Evolutionary conservation across 768 basidiomycete genomes (phyloP).

Genomic region (Serendipita vermifera): DNA sequence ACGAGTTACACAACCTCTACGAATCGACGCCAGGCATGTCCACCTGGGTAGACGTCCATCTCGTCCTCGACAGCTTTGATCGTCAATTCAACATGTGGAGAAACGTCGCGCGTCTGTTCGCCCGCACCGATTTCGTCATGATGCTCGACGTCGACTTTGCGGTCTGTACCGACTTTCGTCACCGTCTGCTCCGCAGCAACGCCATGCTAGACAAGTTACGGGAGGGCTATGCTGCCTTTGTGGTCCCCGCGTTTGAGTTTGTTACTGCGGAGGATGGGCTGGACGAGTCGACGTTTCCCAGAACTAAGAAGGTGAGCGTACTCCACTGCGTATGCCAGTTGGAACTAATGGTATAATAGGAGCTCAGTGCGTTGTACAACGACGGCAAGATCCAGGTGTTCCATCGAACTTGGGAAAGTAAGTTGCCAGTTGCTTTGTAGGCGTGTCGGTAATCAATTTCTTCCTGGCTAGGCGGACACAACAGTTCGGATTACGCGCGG

Average conservation of each 20-base stretch:
- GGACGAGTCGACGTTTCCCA: constrained; percentile 47
- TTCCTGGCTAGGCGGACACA: constrained; percentile 66
- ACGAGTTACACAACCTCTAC: constrained; percentile 54
- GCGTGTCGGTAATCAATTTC: constrained; percentile 42
- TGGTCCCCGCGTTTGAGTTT: constrained; percentile 80
- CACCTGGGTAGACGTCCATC: constrained; percentile 67
- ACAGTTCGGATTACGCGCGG: constrained; percentile 60
- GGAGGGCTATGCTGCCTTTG: constrained; percentile 55
- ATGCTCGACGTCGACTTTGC: constrained; percentile 88
- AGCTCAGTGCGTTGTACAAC: constrained; percentile 46
- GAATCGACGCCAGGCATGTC: constrained; percentile 51
- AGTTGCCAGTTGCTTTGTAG: background rate
- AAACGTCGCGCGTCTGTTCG: constrained; percentile 72
- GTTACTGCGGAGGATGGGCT: constrained; percentile 48
- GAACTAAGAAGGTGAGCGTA: constrained; percentile 46
- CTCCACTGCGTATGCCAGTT: background rate
- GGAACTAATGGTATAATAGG: constrained; percentile 14
- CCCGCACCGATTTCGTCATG: constrained; percentile 74
- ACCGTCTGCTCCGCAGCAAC: constrained; percentile 35
- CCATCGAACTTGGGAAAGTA: constrained; percentile 11
- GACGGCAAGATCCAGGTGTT: constrained; percentile 55
- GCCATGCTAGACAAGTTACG: constrained; percentile 37
- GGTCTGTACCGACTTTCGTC: constrained; percentile 67
- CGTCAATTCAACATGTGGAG: constrained; percentile 87
- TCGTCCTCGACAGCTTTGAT: constrained; percentile 54